A percentile compares a stretch with the other conserved stretches of the same genome.
Conservation (phyloP, 306 rosid genomes). For the Cucumis melo region DNA sequence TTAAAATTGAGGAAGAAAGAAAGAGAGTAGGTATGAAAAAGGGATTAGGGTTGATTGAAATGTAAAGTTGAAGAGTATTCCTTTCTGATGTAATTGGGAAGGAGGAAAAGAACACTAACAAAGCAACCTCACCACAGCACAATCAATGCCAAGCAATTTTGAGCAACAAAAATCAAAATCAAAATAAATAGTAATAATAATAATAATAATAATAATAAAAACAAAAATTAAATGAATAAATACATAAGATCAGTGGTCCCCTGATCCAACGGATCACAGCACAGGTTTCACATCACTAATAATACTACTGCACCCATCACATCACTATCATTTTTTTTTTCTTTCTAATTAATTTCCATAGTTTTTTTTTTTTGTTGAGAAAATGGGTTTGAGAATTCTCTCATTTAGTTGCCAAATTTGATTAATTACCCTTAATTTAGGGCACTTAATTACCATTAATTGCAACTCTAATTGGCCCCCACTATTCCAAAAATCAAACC, state of each 20-base stretch:
- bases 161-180: background rate
- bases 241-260: slow-evolving; percentile 4
- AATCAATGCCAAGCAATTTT: slow-evolving; percentile 4
- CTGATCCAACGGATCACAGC: slow-evolving; percentile 8
- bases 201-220: background rate
- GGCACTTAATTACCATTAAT: background rate
- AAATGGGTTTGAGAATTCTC: background rate
- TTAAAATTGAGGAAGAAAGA: too few species aligned
- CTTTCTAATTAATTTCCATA: background rate
- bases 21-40: too few species aligned
- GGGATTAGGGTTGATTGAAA: background rate
- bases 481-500: background rate
- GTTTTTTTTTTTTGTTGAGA: background rate
- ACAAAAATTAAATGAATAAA: background rate
- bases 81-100: background rate
- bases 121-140: background rate
- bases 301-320: slow-evolving; percentile 3
- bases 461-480: background rate
- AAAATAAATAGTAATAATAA: background rate
- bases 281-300: slow-evolving; percentile 8
- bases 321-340: background rate
- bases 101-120: background rate
- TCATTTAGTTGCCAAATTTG: background rate
- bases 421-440: background rate
- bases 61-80: background rate